phyloP scores from a whole-genome alignment of 2,329 filamentous ascomycete species.

The Stagonosporopsis tanaceti region DNA sequence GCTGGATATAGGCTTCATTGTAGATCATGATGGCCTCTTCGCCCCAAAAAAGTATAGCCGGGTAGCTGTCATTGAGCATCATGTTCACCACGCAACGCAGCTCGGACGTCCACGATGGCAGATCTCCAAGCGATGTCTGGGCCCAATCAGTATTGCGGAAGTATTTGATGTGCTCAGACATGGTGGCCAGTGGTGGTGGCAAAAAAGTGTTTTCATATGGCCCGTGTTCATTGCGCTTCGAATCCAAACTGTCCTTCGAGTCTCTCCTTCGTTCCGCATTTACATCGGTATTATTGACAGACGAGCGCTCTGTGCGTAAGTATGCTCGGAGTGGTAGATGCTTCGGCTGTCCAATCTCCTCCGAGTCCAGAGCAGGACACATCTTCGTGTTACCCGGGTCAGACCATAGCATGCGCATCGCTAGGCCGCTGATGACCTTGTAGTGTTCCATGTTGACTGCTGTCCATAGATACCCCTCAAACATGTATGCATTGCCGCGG shows the following conservation, averaged over 20 bases:
- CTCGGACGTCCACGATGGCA: constrained; percentile 72
- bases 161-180: constrained; percentile 74
- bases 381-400: constrained; percentile 11
- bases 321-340: constrained; percentile 40
- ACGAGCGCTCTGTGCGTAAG: not conserved
- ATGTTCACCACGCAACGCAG: constrained; percentile 78
- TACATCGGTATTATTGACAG: not conserved
- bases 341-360: constrained; percentile 52
- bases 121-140: constrained; percentile 73
- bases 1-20: constrained; percentile 47
- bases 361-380: not conserved
- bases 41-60: constrained; percentile 68
- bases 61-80: constrained; percentile 65
- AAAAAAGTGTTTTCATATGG: constrained; percentile 28
- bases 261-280: not conserved
- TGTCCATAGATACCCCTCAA: constrained; percentile 40
- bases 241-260: not conserved
- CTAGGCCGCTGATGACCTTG: constrained; percentile 42
- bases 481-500: constrained; percentile 31
- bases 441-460: constrained; percentile 31
- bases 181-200: constrained; percentile 27
- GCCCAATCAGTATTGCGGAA: constrained; percentile 76
- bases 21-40: constrained; percentile 48
- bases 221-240: constrained; percentile 13
- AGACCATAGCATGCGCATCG: constrained; percentile 16